Evolutionary conservation across 2,329 filamentous ascomycete species (phyloP), one percentile per base, ranked within the genome.

Genomic region (Fusarium miscanthi): DNA sequence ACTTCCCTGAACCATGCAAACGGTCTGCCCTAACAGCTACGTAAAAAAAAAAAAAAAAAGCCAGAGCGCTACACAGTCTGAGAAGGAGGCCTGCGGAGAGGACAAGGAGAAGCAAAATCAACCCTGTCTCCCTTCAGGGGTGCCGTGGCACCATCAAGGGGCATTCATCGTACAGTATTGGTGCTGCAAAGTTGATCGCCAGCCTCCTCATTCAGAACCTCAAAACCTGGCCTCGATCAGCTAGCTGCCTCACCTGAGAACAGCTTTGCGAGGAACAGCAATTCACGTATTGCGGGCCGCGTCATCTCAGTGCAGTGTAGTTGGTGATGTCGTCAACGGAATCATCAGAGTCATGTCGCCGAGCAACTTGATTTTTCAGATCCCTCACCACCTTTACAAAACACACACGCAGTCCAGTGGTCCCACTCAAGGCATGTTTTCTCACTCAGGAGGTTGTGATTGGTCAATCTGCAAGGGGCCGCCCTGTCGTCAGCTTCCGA

Each of bases 401-500:
- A 49, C 48, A 54, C 31, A n/a, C 38, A 37, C 33, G 17, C 23
- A 27, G 33, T 21, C 31, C 13, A 45, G 59, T 75, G 71, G 71
- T 65, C 66, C 66, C 62, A 74, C 61, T 52, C 63, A 64, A 65
- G 53, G 51, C 53, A 63, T 68, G 48, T 69, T 68, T 64, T 35
- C 64, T 74, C 71, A 51, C 46, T 41, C 37, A 62, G 45, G 31
- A 40, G 25, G 37, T 45, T 57, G 38, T 74, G 66, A 78, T 78
- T 77, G 74, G 74, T 43, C 60, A 68, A 51, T n/a, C 70, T 72
- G 74, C 75, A 76, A 74, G 75, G 74, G 52, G 68, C 66, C 57
- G 68, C 59, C 70, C 59, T 70, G 73, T 67, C 59, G 51, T 60
- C 76, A 76, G 52, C 69, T 73, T 74, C 70, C 54, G 59, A 65